Percentiles rank a stretch among this genome's conserved stretches.
Conservation (phyloP, 2,329 filamentous ascomycete species). For the Dactylellina cionopaga region DNA sequence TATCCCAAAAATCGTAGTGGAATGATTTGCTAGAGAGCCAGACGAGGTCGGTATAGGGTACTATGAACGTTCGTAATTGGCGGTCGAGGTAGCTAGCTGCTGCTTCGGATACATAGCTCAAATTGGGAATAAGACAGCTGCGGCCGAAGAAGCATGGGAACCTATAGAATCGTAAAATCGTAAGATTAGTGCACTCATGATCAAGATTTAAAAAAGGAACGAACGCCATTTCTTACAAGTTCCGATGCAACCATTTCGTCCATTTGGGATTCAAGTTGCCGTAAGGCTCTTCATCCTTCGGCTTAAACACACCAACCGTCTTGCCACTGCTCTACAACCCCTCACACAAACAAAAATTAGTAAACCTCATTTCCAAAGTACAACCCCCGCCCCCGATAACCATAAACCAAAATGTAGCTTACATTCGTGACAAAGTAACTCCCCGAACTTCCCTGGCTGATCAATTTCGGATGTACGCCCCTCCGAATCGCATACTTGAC, state of each 20-base stretch:
- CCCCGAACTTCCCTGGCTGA: slow-evolving; percentile 94
- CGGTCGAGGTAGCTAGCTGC: slow-evolving; percentile 94
- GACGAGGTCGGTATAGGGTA: slow-evolving; percentile 96
- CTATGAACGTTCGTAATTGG: slow-evolving; percentile 87
- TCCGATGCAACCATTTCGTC: slow-evolving; percentile 99
- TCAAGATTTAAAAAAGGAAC: not conserved
- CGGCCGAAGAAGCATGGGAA: slow-evolving; percentile 97
- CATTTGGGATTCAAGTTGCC: slow-evolving; percentile 86
- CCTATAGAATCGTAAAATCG: slow-evolving; percentile 24
- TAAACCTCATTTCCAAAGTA: not conserved
- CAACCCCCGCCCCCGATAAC: not conserved
- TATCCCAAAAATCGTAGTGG: slow-evolving; percentile 97
- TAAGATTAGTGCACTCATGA: not conserved
- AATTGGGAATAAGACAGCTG: slow-evolving; percentile 93
- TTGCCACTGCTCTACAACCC: slow-evolving; percentile 74
- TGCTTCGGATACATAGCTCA: slow-evolving; percentile 97
- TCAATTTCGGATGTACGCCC: slow-evolving; percentile 92
- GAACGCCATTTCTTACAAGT: slow-evolving; percentile 65
- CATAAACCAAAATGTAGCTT: not conserved
- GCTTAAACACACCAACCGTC: slow-evolving; percentile 97
- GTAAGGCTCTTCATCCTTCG: slow-evolving; percentile 98
- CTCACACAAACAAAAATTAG: not conserved
- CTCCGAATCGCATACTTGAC: slow-evolving; percentile 90
- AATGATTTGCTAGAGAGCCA: slow-evolving; percentile 95
- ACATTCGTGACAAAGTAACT: slow-evolving; percentile 93